Evolutionary conservation across 1,284 basidiomycete genomes (phyloP), one percentile per base, ranked within the genome.

Genomic region (Naganishia cerealis): DNA sequence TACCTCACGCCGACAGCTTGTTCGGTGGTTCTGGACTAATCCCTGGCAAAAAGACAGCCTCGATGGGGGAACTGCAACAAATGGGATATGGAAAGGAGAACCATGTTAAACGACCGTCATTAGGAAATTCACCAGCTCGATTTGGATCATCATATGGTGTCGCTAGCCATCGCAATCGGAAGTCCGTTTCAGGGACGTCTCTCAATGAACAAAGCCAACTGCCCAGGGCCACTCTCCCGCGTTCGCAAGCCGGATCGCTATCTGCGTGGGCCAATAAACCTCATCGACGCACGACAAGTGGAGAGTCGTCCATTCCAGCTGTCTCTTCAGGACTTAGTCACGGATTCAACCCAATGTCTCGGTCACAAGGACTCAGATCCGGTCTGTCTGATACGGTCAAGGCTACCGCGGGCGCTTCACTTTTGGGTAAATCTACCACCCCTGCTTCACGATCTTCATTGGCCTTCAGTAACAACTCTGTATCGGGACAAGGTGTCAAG

Each of bases 331-430:
- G 38, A 26, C 68, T 16, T 67, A 52, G 16, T 12, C 50, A 63
- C 33, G 24, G 54, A 39, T 67, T 69, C 43, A 70, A 62, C 39
- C 74, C 73, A 8, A 78, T 81, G 50, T 79, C 79, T 0, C 69
- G 80, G 18, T 81, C 80, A 1, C 72, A 73, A n/a, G 80, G 80
- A 12, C 77, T 77, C 18, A 80, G 80, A 66, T 79, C 79, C 5
- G 79, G 79, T 3, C 71, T 81, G 10, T 75, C 80, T 7, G 74
- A 79, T 12, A 75, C 77, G 0, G 74, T 78, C 13, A 78, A 79
- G 38, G 13, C 42, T 33, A 42, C 33, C 26, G 9, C 55, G 10
- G 29, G 46, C 39, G 52, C 36, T 36, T 15, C 50, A 26, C 33
- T 38, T 29, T 52, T 65, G 6, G 59, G 66, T 3, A 70, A 72